Evolutionary conservation across 148 eudicot genomes (phyloP).

Genomic region (Beta vulgaris): DNA sequence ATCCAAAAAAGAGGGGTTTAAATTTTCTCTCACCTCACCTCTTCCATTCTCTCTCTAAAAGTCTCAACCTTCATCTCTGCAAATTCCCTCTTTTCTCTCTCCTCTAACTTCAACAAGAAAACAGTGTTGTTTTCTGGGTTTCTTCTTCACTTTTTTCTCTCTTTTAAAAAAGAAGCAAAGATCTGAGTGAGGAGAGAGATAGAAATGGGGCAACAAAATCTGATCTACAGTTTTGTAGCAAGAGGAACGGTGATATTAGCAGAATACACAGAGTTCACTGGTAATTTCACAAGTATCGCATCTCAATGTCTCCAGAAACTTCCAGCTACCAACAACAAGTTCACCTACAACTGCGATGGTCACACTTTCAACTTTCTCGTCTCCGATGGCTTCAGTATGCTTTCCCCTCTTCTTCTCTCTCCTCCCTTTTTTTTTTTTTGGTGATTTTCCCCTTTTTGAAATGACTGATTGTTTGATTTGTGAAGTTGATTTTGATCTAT

Average conservation of each 20-base stretch:
- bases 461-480: background rate
- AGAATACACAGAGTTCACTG: constrained; percentile 49
- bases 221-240: constrained; percentile 52
- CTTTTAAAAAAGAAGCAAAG: background rate
- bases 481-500: background rate
- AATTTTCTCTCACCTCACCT: background rate
- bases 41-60: background rate
- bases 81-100: constrained; percentile 2
- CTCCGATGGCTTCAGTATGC: constrained; percentile 50
- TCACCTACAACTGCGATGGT: constrained; percentile 52
- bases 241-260: constrained; percentile 44
- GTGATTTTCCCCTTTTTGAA: background rate
- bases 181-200: constrained; percentile 3
- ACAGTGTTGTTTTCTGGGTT: background rate
- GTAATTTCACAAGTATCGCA: constrained; percentile 45
- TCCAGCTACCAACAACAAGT: constrained; percentile 52
- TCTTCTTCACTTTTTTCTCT: background rate
- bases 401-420: background rate
- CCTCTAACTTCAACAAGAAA: background rate
- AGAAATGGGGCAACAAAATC: constrained; percentile 46
- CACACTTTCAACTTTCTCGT: constrained; percentile 54
- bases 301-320: constrained; percentile 52
- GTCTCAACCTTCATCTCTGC: constrained; percentile 14
- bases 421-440: background rate
- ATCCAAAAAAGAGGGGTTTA: background rate